Percentiles rank a stretch among this genome's conserved stretches.
phyloP scores from a whole-genome alignment of 2,329 filamentous ascomycete species.

The Huntiella abstrusa region DNA sequence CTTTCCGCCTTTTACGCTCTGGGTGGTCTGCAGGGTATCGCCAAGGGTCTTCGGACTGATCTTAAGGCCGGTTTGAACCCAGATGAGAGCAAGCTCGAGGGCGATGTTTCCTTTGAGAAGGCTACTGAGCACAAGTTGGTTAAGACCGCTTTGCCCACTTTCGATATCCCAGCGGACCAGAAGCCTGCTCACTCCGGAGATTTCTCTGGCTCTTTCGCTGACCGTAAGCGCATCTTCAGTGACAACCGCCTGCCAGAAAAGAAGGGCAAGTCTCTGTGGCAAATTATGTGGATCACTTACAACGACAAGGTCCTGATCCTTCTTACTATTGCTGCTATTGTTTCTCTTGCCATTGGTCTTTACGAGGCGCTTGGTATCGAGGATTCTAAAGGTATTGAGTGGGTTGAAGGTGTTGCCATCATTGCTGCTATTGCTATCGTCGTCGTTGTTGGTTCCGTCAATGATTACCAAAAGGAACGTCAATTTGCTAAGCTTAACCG shows the following conservation, averaged over 20 bases:
- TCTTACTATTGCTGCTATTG: conserved; percentile 48
- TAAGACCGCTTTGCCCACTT: conserved; percentile 14
- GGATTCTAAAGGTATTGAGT: conserved; percentile 43
- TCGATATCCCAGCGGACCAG: conserved; percentile 4
- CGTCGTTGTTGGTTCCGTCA: conserved; percentile 56
- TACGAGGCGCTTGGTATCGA: conserved; percentile 52
- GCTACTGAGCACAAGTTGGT: conserved; percentile 27
- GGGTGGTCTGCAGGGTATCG: conserved; percentile 59
- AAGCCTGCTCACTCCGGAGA: conserved; percentile 3
- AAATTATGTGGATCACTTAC: conserved; percentile 67
- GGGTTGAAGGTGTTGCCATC: conserved; percentile 68
- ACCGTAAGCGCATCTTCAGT: conserved; percentile 50
- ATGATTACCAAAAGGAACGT: conserved; percentile 65
- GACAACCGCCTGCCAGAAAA: conserved; percentile 57
- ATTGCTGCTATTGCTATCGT: conserved; percentile 65
- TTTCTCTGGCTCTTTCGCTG: conserved; percentile 27
- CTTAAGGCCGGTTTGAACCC: conserved; percentile 53
- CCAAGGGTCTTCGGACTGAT: conserved; percentile 59
- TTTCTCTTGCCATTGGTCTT: conserved; percentile 55
- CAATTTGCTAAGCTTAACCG: conserved; percentile 63
- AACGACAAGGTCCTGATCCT: conserved; percentile 68
- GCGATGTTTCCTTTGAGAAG: conserved; percentile 52
- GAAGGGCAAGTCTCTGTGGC: conserved; percentile 53
- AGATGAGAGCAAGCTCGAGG: conserved; percentile 51
- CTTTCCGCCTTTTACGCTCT: conserved; percentile 63